phyloP scores from a whole-genome alignment of 2,329 filamentous ascomycete species.

The Fusarium illudens region DNA sequence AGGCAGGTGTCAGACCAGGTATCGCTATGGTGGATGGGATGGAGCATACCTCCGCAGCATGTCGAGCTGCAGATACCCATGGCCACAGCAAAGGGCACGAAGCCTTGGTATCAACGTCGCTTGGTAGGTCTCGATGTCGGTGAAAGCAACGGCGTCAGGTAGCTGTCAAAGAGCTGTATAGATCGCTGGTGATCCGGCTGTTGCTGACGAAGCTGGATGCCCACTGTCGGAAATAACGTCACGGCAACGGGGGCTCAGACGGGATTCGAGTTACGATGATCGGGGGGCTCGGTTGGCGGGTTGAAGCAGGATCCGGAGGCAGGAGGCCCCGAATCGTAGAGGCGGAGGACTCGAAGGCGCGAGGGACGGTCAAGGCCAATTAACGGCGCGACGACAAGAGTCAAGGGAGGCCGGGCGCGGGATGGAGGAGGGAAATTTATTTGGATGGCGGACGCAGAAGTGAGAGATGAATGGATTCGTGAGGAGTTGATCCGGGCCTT shows the following conservation, averaged over 20 bases:
- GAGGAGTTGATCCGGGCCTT: slow-evolving; percentile 29
- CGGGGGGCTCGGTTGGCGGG: slow-evolving; percentile 22
- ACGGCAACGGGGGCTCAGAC: slow-evolving; percentile 29
- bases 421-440: slow-evolving; percentile 32
- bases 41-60: slow-evolving; percentile 62
- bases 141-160: slow-evolving; percentile 9
- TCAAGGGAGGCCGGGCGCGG: slow-evolving; percentile 17
- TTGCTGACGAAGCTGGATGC: slow-evolving; percentile 28
- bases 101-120: slow-evolving; percentile 18
- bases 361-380: slow-evolving; percentile 22
- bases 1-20: slow-evolving; percentile 26
- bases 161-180: slow-evolving; percentile 14
- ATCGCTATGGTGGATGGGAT: slow-evolving; percentile 8
- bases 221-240: slow-evolving; percentile 39
- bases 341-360: slow-evolving; percentile 7
- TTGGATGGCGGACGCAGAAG: slow-evolving; percentile 23
- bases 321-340: slow-evolving; percentile 19
- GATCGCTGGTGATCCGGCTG: slow-evolving; percentile 25
- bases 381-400: slow-evolving; percentile 23
- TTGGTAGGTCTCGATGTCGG: slow-evolving; percentile 18
- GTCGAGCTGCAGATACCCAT: slow-evolving; percentile 70
- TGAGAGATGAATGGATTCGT: slow-evolving; percentile 36
- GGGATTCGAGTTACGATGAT: slow-evolving; percentile 38
- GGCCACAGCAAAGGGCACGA: slow-evolving; percentile 42
- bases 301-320: slow-evolving; percentile 21